phyloP scores from a whole-genome alignment of 805 yeast genomes.

The Candida ficus region DNA sequence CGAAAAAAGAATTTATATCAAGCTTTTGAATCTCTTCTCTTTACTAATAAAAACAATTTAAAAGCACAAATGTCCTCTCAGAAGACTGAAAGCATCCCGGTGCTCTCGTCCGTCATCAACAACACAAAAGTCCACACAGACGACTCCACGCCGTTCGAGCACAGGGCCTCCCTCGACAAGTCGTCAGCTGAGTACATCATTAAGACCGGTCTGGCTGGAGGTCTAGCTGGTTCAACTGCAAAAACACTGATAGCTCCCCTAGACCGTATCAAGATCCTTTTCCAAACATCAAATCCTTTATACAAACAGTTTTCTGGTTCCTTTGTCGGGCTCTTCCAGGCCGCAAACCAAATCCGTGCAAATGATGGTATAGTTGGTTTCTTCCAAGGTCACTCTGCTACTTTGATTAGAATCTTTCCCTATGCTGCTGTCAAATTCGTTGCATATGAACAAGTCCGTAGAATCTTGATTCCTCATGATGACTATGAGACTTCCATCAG shows the following conservation, averaged over 20 bases:
- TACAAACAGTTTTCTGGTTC: slow-evolving; percentile 78
- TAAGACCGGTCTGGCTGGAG: slow-evolving; percentile 89
- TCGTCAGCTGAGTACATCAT: slow-evolving; percentile 73
- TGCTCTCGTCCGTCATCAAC: slow-evolving; percentile 12
- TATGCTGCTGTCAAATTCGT: slow-evolving; percentile 97
- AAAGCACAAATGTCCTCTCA: slow-evolving; percentile 1
- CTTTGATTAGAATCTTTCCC: slow-evolving; percentile 86
- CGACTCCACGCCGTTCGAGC: slow-evolving; percentile 18
- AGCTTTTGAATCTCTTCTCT: no score
- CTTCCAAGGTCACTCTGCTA: slow-evolving; percentile 94
- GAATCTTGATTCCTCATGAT: slow-evolving; percentile 69
- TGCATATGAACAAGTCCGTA: slow-evolving; percentile 88
- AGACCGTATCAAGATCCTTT: slow-evolving; percentile 89
- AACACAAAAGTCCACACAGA: slow-evolving; percentile 15
- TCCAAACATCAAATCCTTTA: slow-evolving; percentile 92
- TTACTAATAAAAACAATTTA: neutral
- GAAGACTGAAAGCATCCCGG: slow-evolving; percentile 3
- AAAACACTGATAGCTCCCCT: slow-evolving; percentile 93
- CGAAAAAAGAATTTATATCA: no score
- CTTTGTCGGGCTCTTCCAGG: slow-evolving; percentile 66
- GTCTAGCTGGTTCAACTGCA: slow-evolving; percentile 93
- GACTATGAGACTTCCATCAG: slow-evolving; percentile 74
- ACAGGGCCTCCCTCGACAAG: slow-evolving; percentile 41
- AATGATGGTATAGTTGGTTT: slow-evolving; percentile 76
- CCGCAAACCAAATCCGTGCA: slow-evolving; percentile 59